A percentile compares a stretch with the other conserved stretches of the same genome.
Evolutionary conservation across 1,139 yeast species (phyloP).

Genomic region (Sugiyamaella japonica): DNA sequence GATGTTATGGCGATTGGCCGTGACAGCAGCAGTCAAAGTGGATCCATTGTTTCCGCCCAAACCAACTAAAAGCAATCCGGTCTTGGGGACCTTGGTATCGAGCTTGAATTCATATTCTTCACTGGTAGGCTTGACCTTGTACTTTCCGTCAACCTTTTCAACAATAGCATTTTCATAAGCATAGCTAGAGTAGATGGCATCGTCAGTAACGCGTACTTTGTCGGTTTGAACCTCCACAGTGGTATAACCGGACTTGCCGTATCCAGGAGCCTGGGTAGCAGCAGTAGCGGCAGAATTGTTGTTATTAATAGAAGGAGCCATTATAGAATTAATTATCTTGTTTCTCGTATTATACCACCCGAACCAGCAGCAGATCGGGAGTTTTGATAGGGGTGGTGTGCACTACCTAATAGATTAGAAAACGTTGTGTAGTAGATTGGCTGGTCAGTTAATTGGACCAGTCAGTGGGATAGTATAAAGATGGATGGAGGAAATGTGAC

Average conservation of each 20-base stretch:
- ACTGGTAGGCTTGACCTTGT: slow-evolving; percentile 68
- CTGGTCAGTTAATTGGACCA: slow-evolving; percentile 15
- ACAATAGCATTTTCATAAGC: slow-evolving; percentile 68
- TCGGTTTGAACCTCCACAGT: slow-evolving; percentile 60
- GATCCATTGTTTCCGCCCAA: slow-evolving; percentile 97
- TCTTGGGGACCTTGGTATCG: slow-evolving; percentile 77
- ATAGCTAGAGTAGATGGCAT: slow-evolving; percentile 66
- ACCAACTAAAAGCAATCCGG: slow-evolving; percentile 90
- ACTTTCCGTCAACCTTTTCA: slow-evolving; percentile 54
- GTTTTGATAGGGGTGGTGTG: slow-evolving; percentile 41
- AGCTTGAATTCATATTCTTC: slow-evolving; percentile 83
- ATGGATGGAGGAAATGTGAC: too few relatives aligned
- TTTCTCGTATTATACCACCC: slow-evolving; percentile 37
- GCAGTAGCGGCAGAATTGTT: slow-evolving; percentile 35
- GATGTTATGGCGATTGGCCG: slow-evolving; percentile 80
- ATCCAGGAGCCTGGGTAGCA: slow-evolving; percentile 36
- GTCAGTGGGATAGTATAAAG: not conserved
- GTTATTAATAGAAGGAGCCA: slow-evolving; percentile 41
- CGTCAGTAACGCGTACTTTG: slow-evolving; percentile 58
- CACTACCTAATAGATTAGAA: slow-evolving; percentile 37
- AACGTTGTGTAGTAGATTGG: slow-evolving; percentile 31
- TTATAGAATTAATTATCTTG: slow-evolving; percentile 26
- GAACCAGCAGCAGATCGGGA: slow-evolving; percentile 40
- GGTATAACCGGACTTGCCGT: slow-evolving; percentile 44
- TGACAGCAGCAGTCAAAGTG: slow-evolving; percentile 78